Conservation (phyloP, 176 grass and related monocot genomes). For the Triticum turgidum region DNA sequence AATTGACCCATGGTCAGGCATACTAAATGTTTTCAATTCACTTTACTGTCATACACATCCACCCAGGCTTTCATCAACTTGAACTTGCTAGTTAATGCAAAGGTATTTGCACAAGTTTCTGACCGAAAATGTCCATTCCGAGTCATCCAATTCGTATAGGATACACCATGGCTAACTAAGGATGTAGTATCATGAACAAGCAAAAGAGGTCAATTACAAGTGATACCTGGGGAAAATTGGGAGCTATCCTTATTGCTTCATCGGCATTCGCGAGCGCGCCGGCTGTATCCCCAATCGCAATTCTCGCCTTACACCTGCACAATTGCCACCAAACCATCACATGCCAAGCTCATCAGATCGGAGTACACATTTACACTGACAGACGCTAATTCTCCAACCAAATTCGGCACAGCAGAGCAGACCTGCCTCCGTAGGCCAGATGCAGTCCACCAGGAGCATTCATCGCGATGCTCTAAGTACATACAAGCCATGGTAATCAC, state of each 20-base stretch:
- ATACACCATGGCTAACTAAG: not conserved
- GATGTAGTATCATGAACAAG: not conserved
- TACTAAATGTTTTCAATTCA: not conserved
- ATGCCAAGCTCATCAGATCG: not conserved
- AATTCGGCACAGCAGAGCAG: not conserved
- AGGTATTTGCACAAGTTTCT: not conserved
- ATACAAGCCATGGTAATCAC: not conserved
- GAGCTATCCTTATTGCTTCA: slow-evolving; percentile 60
- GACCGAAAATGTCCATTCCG: not conserved
- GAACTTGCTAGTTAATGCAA: not conserved
- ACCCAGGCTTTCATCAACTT: not conserved
- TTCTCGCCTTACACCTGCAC: slow-evolving; percentile 68
- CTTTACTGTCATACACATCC: not conserved
- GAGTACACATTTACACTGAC: not conserved
- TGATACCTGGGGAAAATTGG: slow-evolving; percentile 52
- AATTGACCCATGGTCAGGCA: no score
- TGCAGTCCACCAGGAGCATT: slow-evolving; percentile 63
- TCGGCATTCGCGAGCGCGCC: slow-evolving; percentile 62
- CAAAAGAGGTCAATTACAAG: not conserved
- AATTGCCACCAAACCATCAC: slow-evolving; percentile 18
- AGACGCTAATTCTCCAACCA: not conserved
- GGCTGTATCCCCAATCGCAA: slow-evolving; percentile 43
- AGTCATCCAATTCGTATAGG: not conserved
- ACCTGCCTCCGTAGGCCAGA: slow-evolving; percentile 72
- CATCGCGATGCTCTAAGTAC: slow-evolving; percentile 39